Percentiles rank a stretch among this genome's conserved stretches.
Conservation (phyloP, 2,329 filamentous ascomycete species). For the Pseudogymnoascus sp. region DNA sequence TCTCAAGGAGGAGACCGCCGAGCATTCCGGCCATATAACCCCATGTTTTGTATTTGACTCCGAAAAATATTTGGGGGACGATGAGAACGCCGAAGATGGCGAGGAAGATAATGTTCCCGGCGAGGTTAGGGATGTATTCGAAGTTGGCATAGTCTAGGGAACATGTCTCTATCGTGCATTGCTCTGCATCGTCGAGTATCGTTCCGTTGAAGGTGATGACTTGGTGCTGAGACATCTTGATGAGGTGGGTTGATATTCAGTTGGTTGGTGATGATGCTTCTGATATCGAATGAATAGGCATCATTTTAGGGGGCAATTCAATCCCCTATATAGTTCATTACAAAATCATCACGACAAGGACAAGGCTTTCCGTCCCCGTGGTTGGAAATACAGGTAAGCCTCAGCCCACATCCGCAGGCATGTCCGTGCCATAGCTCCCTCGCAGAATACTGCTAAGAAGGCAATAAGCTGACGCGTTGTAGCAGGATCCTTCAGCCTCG, state of each 20-base stretch:
- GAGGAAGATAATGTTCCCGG: constrained; percentile 46
- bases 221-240: not conserved
- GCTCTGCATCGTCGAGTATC: not conserved
- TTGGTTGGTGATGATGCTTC: not conserved
- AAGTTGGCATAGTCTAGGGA: constrained; percentile 16
- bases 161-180: constrained; percentile 19
- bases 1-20: constrained; percentile 46
- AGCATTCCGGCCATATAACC: constrained; percentile 48
- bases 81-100: constrained; percentile 47
- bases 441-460: not conserved
- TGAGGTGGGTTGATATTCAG: not conserved
- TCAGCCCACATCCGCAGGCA: not conserved
- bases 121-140: constrained; percentile 44
- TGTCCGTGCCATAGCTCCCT: not conserved
- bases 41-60: constrained; percentile 49
- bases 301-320: not conserved
- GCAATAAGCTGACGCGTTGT: not conserved
- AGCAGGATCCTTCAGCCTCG: constrained; percentile 5
- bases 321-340: not conserved
- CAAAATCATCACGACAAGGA: not conserved
- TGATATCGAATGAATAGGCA: not conserved
- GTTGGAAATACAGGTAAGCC: not conserved
- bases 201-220: not conserved
- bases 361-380: not conserved
- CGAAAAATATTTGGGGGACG: constrained; percentile 42